phyloP scores from a whole-genome alignment of 2,329 filamentous ascomycete genomes.

The Rachicladosporium sp. region DNA sequence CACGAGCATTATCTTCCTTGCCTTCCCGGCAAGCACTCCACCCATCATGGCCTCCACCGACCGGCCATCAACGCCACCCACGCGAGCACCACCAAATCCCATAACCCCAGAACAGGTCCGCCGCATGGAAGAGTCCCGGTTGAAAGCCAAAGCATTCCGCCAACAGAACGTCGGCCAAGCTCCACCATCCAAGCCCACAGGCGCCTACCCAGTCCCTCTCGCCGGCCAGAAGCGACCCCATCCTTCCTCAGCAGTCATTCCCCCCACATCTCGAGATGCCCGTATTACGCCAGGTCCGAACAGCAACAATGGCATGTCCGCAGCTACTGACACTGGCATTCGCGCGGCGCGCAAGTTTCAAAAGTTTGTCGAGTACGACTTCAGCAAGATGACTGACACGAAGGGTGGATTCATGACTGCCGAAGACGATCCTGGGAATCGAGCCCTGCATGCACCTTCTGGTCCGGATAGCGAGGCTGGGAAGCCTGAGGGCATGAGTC shows the following conservation, averaged over 20 bases:
- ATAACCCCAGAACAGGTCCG: conserved; percentile 50
- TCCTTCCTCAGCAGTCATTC: conserved; percentile 36
- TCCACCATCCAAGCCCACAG: conserved; percentile 10
- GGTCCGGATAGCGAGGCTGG: conserved; percentile 35
- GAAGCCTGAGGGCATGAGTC: conserved; percentile 77
- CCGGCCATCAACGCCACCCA: conserved; percentile 37
- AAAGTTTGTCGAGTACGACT: conserved; percentile 95
- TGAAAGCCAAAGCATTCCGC: conserved; percentile 78
- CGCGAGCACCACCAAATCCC: conserved; percentile 29
- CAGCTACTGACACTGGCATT: conserved; percentile 41
- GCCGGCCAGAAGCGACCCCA: conserved; percentile 58
- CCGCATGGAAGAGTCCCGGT: conserved; percentile 65
- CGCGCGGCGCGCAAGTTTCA: conserved; percentile 77
- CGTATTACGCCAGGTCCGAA: conserved; percentile 32
- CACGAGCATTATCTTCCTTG: too few relatives aligned
- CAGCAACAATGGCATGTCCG: conserved; percentile 19
- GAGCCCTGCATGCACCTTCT: conserved; percentile 48
- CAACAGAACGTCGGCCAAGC: conserved; percentile 23
- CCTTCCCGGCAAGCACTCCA: neutral
- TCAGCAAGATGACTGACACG: conserved; percentile 94
- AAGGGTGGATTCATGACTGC: conserved; percentile 89
- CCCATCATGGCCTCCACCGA: conserved; percentile 22
- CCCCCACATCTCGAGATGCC: conserved; percentile 58
- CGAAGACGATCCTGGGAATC: conserved; percentile 84
- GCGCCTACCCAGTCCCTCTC: conserved; percentile 27